These are phyloP conservation scores for Corchorus capsularis DNA, from an alignment of 345 rosid genomes.

Conservation along the genomic window DNA sequence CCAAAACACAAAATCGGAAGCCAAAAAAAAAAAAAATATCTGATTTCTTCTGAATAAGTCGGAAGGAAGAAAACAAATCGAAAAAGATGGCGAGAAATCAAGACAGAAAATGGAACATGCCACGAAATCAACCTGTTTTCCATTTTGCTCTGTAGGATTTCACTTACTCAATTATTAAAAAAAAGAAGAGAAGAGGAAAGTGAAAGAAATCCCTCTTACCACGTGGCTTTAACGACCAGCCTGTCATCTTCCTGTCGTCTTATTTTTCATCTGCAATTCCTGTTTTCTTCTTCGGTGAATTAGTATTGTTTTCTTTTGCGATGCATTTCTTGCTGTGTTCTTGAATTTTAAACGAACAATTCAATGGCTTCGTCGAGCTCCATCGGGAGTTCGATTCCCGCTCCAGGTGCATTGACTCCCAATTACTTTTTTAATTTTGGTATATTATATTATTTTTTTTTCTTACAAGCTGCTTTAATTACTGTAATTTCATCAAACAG, in stretches of 20 bases:
- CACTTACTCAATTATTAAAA: too few species aligned
- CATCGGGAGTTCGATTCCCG: conserved; percentile 60
- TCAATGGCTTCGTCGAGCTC: conserved; percentile 83
- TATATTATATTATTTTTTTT: conserved; percentile 8
- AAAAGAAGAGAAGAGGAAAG: too few species aligned
- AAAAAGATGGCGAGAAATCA: background rate
- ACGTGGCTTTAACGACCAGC: conserved; percentile 17
- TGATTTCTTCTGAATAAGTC: background rate
- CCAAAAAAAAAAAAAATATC: too few species aligned
- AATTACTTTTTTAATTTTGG: too few species aligned
- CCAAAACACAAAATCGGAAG: too few species aligned
- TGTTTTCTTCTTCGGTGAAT: background rate
- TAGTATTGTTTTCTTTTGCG: background rate
- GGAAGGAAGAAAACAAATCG: background rate
- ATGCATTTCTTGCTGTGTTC: background rate
- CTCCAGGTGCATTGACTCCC: conserved; percentile 51
- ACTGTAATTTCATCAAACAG: conserved; percentile 37
- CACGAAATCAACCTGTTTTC: background rate
- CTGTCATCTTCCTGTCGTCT: background rate
- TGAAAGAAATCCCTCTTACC: background rate
- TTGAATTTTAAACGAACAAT: background rate
- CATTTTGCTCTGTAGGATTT: background rate
- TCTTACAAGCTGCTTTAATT: background rate
- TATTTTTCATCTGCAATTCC: background rate
- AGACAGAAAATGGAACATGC: background rate